Percentiles rank a stretch among this genome's conserved stretches.
Conservation (phyloP, 305 asterid genomes). For the Nicotiana rustica region DNA sequence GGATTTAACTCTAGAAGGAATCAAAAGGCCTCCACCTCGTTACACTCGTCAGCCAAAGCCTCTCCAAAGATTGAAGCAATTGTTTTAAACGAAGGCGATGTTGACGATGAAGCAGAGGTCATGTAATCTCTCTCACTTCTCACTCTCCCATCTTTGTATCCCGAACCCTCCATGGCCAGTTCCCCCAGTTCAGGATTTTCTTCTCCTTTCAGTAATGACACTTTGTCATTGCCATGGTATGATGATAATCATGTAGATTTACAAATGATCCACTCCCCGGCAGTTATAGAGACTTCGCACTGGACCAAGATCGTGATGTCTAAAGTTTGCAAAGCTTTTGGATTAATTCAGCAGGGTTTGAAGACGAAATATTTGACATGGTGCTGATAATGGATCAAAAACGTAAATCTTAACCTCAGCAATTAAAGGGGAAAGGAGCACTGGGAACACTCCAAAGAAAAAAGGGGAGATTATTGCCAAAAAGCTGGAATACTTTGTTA, state of each 20-base stretch:
- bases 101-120: not conserved
- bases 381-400: not conserved
- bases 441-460: not conserved
- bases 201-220: not conserved
- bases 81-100: not conserved
- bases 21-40: too few species aligned
- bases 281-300: not conserved
- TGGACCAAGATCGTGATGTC: not conserved
- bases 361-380: not conserved
- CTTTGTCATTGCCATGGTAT: not conserved
- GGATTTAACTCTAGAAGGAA: too few species aligned
- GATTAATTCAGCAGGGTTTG: not conserved
- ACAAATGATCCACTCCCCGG: not conserved
- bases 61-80: too few species aligned
- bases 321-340: not conserved
- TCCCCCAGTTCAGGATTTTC: not conserved
- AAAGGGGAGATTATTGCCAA: not conserved
- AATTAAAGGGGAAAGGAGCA: not conserved
- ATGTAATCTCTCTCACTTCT: not conserved
- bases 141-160: not conserved
- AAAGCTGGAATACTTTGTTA: not conserved
- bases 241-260: not conserved
- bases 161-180: not conserved
- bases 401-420: not conserved
- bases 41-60: too few species aligned